These are phyloP conservation scores for Lasiosphaeria hispida DNA, from an alignment of 495 filamentous ascomycete species.

Conservation along the genomic window DNA sequence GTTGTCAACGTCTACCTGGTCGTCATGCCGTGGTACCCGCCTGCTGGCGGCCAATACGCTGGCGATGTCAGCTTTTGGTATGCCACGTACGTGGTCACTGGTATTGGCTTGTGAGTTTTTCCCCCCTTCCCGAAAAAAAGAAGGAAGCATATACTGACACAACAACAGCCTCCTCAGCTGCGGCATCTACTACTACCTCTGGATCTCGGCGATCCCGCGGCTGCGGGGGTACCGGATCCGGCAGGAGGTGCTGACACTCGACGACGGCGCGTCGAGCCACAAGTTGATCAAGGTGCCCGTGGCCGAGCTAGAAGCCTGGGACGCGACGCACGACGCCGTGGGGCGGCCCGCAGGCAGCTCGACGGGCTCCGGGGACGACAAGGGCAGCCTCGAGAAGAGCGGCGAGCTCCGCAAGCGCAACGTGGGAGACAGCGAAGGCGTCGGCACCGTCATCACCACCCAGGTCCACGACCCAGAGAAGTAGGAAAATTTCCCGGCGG, in stretches of 20 bases:
- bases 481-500: no score
- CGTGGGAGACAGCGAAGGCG: no score
- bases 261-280: conserved; percentile 51
- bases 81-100: conserved; percentile 57
- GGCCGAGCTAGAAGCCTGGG: conserved; percentile 49
- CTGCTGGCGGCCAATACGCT: conserved; percentile 50
- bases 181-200: conserved; percentile 55
- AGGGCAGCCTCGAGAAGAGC: conserved; percentile 45
- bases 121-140: not conserved
- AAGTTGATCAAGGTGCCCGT: conserved; percentile 54
- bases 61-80: conserved; percentile 69
- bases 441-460: no score
- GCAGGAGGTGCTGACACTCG: conserved; percentile 50
- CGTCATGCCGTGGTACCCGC: conserved; percentile 66
- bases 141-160: no score
- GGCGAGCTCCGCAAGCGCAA: no score
- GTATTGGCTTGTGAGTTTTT: conserved; percentile 53
- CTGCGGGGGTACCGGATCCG: conserved; percentile 51
- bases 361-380: conserved; percentile 38
- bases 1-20: conserved; percentile 55
- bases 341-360: conserved; percentile 27
- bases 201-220: conserved; percentile 53
- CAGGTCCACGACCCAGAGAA: no score
- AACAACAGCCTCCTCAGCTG: conserved; percentile 46
- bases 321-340: conserved; percentile 55